Percentiles rank a stretch among this genome's conserved stretches.
Evolutionary conservation across 2,329 filamentous ascomycete genomes (phyloP).

Genomic region (Fusarium tjaetaba): DNA sequence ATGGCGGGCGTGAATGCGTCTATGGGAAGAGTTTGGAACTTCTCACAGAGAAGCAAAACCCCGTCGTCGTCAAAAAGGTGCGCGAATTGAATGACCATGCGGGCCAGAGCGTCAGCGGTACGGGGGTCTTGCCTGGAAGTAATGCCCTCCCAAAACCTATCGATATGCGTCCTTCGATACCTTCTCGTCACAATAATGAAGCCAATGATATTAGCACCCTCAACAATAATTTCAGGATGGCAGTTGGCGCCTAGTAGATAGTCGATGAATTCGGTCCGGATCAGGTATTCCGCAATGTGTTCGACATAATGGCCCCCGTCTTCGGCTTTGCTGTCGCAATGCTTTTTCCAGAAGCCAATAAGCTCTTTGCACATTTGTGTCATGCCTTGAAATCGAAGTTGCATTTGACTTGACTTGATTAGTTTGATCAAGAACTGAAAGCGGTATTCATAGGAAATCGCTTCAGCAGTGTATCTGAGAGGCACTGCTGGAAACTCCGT

Average conservation of each 20-base stretch:
- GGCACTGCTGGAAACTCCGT: slow-evolving; percentile 51
- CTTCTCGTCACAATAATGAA: slow-evolving; percentile 84
- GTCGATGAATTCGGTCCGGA: slow-evolving; percentile 76
- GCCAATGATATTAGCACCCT: slow-evolving; percentile 84
- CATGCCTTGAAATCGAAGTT: slow-evolving; percentile 83
- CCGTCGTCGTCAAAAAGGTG: slow-evolving; percentile 59
- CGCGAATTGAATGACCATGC: slow-evolving; percentile 65
- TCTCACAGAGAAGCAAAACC: slow-evolving; percentile 75
- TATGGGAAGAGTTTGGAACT: slow-evolving; percentile 72
- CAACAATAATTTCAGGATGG: slow-evolving; percentile 86
- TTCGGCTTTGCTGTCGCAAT: slow-evolving; percentile 56
- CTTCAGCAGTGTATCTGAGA: slow-evolving; percentile 54
- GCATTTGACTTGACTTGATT: slow-evolving; percentile 88
- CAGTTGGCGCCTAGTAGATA: slow-evolving; percentile 93
- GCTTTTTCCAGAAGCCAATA: slow-evolving; percentile 70
- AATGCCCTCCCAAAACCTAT: slow-evolving; percentile 86
- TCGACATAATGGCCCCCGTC: slow-evolving; percentile 64
- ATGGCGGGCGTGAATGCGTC: slow-evolving; percentile 70
- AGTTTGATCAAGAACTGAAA: slow-evolving; percentile 75
- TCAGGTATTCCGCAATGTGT: slow-evolving; percentile 75
- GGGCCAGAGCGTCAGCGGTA: slow-evolving; percentile 81
- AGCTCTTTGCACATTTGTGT: slow-evolving; percentile 78
- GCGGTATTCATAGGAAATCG: slow-evolving; percentile 73
- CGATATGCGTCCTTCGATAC: slow-evolving; percentile 77
- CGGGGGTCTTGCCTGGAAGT: slow-evolving; percentile 84